phyloP scores from a whole-genome alignment of 306 rosid species.

The Elaeagnus macrophylla region DNA sequence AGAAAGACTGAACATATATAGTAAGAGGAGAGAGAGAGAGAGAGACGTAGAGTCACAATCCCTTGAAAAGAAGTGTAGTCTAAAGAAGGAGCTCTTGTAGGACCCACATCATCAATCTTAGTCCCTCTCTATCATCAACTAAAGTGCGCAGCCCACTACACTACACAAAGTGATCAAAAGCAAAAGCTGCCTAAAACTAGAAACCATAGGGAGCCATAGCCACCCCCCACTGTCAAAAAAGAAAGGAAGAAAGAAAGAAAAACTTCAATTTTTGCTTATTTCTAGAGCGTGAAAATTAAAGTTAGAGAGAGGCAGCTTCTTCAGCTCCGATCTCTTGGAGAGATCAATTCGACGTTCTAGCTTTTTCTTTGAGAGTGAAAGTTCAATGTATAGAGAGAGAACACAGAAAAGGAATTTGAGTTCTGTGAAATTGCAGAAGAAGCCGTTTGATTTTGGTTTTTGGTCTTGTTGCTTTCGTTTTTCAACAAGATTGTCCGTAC shows the following conservation, averaged over 20 bases:
- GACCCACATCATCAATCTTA: conserved; percentile 23
- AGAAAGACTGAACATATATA: background rate
- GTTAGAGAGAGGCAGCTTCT: background rate
- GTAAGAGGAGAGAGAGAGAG: conserved; percentile 13
- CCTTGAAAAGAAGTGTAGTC: conserved; percentile 43
- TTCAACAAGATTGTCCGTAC: background rate
- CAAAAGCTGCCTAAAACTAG: conserved; percentile 26
- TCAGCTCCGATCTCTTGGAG: conserved; percentile 2
- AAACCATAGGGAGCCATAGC: too few species aligned
- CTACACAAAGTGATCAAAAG: conserved; percentile 12
- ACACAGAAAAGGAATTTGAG: background rate
- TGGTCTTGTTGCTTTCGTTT: background rate
- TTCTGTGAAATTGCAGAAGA: conserved; percentile 7
- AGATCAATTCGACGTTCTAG: conserved; percentile 15
- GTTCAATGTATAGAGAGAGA: background rate
- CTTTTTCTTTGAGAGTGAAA: conserved; percentile 2
- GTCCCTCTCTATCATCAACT: conserved; percentile 2
- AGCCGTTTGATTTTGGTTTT: background rate
- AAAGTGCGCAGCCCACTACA: conserved; percentile 30
- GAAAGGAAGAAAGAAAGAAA: too few species aligned
- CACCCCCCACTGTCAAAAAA: too few species aligned
- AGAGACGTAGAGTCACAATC: conserved; percentile 18
- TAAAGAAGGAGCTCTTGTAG: conserved; percentile 50
- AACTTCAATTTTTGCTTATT: background rate
- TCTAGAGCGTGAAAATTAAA: background rate